Percentiles rank a stretch among this genome's conserved stretches.
Conservation (phyloP, 208 protist species). For the Acanthamoeba healyi region DNA sequence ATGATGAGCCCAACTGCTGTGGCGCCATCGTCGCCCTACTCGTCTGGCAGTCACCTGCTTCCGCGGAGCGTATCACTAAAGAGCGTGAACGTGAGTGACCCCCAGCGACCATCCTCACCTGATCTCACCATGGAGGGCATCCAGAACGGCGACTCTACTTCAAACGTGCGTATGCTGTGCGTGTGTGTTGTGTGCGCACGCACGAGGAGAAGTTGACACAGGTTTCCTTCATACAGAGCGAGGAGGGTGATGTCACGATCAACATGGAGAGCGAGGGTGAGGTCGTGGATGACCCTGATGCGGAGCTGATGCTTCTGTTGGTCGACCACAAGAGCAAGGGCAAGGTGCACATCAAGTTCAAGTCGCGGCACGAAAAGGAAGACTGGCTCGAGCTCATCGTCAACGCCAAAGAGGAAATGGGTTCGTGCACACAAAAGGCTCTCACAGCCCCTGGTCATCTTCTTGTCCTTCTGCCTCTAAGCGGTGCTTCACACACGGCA, state of each 20-base stretch:
- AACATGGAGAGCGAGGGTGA: slow-evolving; percentile 24
- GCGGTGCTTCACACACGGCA: too few relatives aligned
- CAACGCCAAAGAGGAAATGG: slow-evolving; percentile 58
- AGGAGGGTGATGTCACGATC: neutral
- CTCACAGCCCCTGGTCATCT: neutral
- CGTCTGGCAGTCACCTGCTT: neutral
- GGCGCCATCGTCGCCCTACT: neutral
- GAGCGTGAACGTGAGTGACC: neutral
- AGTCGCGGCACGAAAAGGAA: slow-evolving; percentile 46
- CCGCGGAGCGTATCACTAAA: neutral
- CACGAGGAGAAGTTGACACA: too few relatives aligned
- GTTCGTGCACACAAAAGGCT: neutral
- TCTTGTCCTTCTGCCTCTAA: neutral
- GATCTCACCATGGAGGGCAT: neutral
- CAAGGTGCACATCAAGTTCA: slow-evolving; percentile 33
- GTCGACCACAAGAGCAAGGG: slow-evolving; percentile 38
- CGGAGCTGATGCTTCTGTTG: slow-evolving; percentile 35
- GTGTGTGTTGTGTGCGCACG: too few relatives aligned
- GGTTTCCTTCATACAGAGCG: neutral
- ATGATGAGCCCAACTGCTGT: neutral
- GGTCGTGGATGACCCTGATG: slow-evolving; percentile 33
- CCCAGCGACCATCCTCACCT: neutral
- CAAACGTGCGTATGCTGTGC: neutral
- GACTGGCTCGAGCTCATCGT: slow-evolving; percentile 36
- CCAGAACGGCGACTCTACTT: neutral